Conservation (phyloP, 768 basidiomycete genomes). For the Hirschioporus abietinus region DNA sequence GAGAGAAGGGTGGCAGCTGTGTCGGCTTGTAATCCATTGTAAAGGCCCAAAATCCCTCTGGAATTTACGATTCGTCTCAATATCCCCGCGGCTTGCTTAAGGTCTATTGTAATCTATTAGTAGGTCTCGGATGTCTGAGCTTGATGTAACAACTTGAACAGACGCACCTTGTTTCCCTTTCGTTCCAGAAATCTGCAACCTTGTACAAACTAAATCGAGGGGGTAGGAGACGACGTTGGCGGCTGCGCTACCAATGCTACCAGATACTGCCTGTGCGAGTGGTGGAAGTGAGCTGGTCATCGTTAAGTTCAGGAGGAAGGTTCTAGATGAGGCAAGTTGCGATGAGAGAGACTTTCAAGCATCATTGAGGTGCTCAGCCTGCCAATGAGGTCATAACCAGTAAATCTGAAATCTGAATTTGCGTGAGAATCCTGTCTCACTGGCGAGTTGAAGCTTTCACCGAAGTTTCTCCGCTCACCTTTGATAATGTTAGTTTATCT, state of each 20-base stretch:
- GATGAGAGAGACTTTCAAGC: background rate
- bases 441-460: no score
- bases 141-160: background rate
- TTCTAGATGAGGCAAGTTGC: background rate
- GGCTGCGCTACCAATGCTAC: constrained; percentile 48
- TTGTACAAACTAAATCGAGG: constrained; percentile 51
- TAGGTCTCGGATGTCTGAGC: background rate
- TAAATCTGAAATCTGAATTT: no score
- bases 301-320: background rate
- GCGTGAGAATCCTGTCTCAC: no score
- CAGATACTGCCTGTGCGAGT: constrained; percentile 52
- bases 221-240: constrained; percentile 53
- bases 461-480: no score
- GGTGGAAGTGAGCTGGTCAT: constrained; percentile 61
- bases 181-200: constrained; percentile 27
- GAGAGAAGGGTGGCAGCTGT: constrained; percentile 49
- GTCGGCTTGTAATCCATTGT: constrained; percentile 47
- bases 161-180: constrained; percentile 16
- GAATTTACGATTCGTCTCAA: constrained; percentile 32
- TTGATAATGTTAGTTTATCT: no score
- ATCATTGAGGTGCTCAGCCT: background rate
- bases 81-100: constrained; percentile 26
- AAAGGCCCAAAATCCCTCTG: constrained; percentile 41
- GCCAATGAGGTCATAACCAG: background rate
- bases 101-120: constrained; percentile 17